These are phyloP conservation scores for Zostera marina DNA, from an alignment of 116 monocot species.

Conservation along the genomic window DNA sequence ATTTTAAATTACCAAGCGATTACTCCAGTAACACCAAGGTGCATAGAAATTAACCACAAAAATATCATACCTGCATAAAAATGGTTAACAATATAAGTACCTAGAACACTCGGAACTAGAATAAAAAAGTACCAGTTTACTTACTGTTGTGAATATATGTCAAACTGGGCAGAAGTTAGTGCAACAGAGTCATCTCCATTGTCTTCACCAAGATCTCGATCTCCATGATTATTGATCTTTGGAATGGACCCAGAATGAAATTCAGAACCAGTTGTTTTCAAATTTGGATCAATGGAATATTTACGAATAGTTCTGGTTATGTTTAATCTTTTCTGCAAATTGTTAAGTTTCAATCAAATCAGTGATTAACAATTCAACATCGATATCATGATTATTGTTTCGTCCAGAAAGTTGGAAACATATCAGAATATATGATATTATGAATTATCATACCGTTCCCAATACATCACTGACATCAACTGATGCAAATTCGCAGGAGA, in stretches of 20 bases:
- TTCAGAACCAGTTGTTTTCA: slow-evolving; percentile 64
- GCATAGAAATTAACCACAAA: slow-evolving; percentile 94
- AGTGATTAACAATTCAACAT: not conserved
- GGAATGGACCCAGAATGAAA: slow-evolving; percentile 74
- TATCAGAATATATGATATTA: not conserved
- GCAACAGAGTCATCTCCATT: slow-evolving; percentile 20
- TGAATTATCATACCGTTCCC: slow-evolving; percentile 48
- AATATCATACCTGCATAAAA: slow-evolving; percentile 59
- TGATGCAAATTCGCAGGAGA: slow-evolving; percentile 98
- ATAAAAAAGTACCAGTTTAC: not conserved
- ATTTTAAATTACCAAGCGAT: slow-evolving; percentile 46
- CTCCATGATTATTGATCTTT: slow-evolving; percentile 71
- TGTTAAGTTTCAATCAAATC: not conserved
- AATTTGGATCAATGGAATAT: slow-evolving; percentile 81
- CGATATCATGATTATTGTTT: not conserved
- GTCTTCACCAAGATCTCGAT: slow-evolving; percentile 60
- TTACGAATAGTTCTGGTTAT: slow-evolving; percentile 92
- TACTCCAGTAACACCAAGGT: slow-evolving; percentile 99
- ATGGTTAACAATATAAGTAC: not conserved
- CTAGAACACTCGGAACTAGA: not conserved
- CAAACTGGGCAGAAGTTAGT: slow-evolving; percentile 2
- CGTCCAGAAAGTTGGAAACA: not conserved
- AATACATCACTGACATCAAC: slow-evolving; percentile 86
- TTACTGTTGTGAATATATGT: slow-evolving; percentile 5
- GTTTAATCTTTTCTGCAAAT: slow-evolving; percentile 88